These are phyloP conservation scores for Kodamaea kakaduensis DNA, from an alignment of 805 yeast genomes.

Conservation along the genomic window DNA sequence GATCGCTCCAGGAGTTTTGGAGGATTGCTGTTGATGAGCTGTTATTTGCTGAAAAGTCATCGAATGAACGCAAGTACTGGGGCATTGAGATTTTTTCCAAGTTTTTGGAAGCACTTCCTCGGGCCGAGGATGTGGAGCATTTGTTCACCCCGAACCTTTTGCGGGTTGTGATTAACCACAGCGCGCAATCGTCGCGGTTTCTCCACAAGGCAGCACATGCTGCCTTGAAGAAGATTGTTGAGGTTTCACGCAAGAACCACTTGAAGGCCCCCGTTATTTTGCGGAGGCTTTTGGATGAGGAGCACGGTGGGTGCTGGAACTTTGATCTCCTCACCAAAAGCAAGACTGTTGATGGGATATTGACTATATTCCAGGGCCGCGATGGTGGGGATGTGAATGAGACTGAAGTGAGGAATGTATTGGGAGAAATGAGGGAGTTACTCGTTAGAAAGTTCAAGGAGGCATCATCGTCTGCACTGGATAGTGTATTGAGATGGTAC, in stretches of 20 bases:
- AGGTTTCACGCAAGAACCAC: slow-evolving; percentile 34
- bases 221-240: slow-evolving; percentile 43
- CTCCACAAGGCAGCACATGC: slow-evolving; percentile 64
- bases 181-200: slow-evolving; percentile 59
- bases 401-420: slow-evolving; percentile 14
- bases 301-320: slow-evolving; percentile 52
- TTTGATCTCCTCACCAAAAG: slow-evolving; percentile 78
- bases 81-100: slow-evolving; percentile 72
- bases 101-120: slow-evolving; percentile 30
- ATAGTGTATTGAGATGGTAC: slow-evolving; percentile 49
- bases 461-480: slow-evolving; percentile 23
- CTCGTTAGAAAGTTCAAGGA: slow-evolving; percentile 26
- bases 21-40: slow-evolving; percentile 73
- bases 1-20: slow-evolving; percentile 64
- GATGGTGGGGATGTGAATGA: slow-evolving; percentile 12
- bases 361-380: slow-evolving; percentile 22
- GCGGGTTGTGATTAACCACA: slow-evolving; percentile 73
- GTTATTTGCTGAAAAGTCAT: slow-evolving; percentile 69
- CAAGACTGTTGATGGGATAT: slow-evolving; percentile 49
- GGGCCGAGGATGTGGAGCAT: slow-evolving; percentile 16
- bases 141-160: slow-evolving; percentile 62
- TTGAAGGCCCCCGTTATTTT: slow-evolving; percentile 34
- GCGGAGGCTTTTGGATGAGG: slow-evolving; percentile 23
- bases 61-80: slow-evolving; percentile 81
- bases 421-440: slow-evolving; percentile 19